These are phyloP conservation scores for Mycocentrospora acerina DNA, from an alignment of 2,329 filamentous ascomycete genomes.

Conservation along the genomic window DNA sequence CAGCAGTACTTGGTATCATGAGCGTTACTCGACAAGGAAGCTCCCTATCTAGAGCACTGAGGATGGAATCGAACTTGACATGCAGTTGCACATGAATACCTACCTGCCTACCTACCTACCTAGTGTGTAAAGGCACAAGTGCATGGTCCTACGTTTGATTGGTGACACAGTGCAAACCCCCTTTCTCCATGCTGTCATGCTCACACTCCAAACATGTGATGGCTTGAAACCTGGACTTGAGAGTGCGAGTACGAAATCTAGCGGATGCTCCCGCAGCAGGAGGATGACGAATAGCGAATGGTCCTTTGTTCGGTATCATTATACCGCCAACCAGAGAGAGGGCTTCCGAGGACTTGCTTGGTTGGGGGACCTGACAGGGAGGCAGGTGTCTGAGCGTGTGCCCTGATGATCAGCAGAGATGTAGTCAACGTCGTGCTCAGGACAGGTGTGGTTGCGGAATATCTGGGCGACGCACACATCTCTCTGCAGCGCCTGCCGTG, in stretches of 20 bases:
- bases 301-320: slow-evolving; percentile 2
- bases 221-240: not conserved
- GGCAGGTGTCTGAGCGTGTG: slow-evolving; percentile 27
- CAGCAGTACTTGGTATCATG: too few species aligned
- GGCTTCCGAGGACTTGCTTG: slow-evolving; percentile 28
- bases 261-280: slow-evolving; percentile 32
- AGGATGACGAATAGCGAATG: slow-evolving; percentile 16
- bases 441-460: slow-evolving; percentile 9
- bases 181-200: too few species aligned
- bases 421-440: slow-evolving; percentile 2
- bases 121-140: too few species aligned
- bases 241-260: slow-evolving; percentile 8
- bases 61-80: too few species aligned
- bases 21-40: too few species aligned
- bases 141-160: too few species aligned
- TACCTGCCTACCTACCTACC: too few species aligned
- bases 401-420: slow-evolving; percentile 21
- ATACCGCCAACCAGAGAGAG: slow-evolving; percentile 22
- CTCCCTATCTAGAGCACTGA: too few species aligned
- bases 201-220: not conserved
- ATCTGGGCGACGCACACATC: too few species aligned
- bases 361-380: slow-evolving; percentile 26
- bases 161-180: too few species aligned
- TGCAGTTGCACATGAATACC: too few species aligned
- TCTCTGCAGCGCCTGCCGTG: not conserved